Conservation (phyloP, 1,284 basidiomycete species). For the Neolentinus lepideus region DNA sequence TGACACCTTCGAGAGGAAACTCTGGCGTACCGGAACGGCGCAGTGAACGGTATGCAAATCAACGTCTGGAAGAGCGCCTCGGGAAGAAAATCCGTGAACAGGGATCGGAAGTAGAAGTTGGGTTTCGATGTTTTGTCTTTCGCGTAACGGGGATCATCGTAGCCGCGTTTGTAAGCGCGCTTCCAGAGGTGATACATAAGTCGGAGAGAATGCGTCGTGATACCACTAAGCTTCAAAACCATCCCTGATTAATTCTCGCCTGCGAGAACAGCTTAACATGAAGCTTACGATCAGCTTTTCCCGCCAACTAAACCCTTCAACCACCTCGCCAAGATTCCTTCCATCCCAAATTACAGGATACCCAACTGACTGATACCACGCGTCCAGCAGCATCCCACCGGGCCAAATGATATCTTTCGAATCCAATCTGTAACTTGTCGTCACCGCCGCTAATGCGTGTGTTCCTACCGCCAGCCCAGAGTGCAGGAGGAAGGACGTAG, state of each 20-base stretch:
- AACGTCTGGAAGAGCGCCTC: conserved; percentile 4
- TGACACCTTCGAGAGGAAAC: no score
- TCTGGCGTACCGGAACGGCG: conserved; percentile 1
- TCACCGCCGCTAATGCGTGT: background rate
- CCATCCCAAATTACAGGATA: conserved; percentile 2
- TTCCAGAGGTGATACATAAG: conserved; percentile 1
- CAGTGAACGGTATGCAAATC: conserved; percentile 1
- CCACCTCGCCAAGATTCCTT: background rate
- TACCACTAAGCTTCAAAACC: conserved; percentile 1
- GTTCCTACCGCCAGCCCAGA: background rate
- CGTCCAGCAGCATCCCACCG: background rate
- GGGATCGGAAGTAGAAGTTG: background rate
- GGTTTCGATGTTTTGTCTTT: background rate
- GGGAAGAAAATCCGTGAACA: conserved; percentile 2
- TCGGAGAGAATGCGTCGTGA: background rate
- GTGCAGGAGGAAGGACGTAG: conserved; percentile 4
- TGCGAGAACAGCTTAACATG: background rate
- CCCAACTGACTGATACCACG: conserved; percentile 5
- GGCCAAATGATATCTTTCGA: conserved; percentile 3
- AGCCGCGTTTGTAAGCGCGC: background rate
- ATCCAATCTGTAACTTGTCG: background rate
- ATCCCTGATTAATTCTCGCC: background rate
- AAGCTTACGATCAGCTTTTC: conserved; percentile 2
- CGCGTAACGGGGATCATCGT: conserved; percentile 4
- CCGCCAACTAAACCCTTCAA: background rate